These are phyloP conservation scores for Petrea volubilis DNA, from an alignment of 257 asterid species.

Conservation along the genomic window DNA sequence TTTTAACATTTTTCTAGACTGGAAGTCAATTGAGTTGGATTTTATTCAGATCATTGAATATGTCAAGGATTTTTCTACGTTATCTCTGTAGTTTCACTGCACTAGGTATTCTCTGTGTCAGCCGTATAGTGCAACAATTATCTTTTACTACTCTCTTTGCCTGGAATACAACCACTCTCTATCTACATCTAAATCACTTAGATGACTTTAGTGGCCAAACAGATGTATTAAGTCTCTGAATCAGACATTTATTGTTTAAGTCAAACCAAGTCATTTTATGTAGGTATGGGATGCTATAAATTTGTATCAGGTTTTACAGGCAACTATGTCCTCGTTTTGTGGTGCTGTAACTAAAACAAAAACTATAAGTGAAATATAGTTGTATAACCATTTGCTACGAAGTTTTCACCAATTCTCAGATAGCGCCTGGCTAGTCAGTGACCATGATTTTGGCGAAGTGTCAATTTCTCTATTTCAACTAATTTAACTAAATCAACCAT, in stretches of 20 bases:
- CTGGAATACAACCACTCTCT: no score
- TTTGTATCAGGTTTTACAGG: no score
- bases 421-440: background rate
- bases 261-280: background rate
- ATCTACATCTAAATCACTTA: background rate
- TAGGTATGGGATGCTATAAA: no score
- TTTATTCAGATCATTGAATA: constrained; percentile 12
- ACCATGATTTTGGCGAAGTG: background rate
- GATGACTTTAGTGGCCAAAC: background rate
- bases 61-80: constrained; percentile 6
- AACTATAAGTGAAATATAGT: no score
- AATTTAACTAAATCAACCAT: background rate
- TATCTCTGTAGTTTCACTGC: constrained; percentile 4
- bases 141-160: background rate
- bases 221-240: background rate
- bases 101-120: background rate
- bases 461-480: background rate
- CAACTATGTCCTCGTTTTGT: no score
- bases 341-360: no score
- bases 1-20: background rate
- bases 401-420: background rate
- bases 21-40: background rate
- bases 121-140: background rate
- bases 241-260: background rate
- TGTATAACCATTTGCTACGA: no score